Evolutionary conservation across 805 yeast genomes (phyloP).

Genomic region (Metschnikowia santaceciliae): DNA sequence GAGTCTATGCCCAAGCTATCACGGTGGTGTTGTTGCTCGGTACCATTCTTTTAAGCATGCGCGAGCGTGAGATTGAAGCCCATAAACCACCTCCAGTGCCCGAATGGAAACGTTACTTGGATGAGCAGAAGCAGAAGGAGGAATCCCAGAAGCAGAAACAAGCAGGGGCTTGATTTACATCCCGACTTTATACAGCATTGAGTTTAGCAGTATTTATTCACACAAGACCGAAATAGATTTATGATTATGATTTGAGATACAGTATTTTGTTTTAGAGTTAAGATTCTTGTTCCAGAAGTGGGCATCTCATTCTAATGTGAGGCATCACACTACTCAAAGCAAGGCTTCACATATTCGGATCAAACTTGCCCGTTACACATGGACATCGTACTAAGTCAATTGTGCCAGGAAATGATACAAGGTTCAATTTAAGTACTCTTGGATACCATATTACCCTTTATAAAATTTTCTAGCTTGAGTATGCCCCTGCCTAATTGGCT

Average conservation of each 20-base stretch:
- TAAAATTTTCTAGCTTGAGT: neutral
- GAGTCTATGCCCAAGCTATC: conserved; percentile 86
- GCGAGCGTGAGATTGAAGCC: conserved; percentile 53
- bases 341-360: too few species aligned
- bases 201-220: neutral
- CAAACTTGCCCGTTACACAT: too few species aligned
- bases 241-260: neutral
- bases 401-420: too few species aligned
- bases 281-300: too few species aligned
- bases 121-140: conserved; percentile 17
- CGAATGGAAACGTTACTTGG: conserved; percentile 32
- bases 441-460: too few species aligned
- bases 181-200: neutral
- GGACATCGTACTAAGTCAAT: too few species aligned
- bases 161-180: neutral
- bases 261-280: too few species aligned
- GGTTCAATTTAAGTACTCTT: too few species aligned
- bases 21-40: conserved; percentile 69
- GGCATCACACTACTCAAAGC: too few species aligned
- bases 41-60: conserved; percentile 62
- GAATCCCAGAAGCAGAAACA: neutral
- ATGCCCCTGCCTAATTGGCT: too few species aligned
- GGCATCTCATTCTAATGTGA: too few species aligned
- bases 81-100: conserved; percentile 32
- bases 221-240: neutral